phyloP scores from a whole-genome alignment of 495 filamentous ascomycete genomes.

The Penicillium coprophilum region DNA sequence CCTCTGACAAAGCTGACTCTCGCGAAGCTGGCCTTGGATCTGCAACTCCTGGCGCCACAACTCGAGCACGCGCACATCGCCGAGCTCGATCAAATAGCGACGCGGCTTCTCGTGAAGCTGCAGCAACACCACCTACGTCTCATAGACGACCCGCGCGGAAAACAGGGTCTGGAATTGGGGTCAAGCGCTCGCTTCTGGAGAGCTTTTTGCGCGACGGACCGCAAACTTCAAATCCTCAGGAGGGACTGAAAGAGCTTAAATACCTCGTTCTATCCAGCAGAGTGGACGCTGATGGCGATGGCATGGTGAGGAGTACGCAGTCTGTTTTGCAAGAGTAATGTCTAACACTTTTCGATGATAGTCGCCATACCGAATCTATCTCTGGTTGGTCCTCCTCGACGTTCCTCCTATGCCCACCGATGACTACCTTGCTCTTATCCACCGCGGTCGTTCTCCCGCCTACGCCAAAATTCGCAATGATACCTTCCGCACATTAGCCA shows the following conservation, averaged over 20 bases:
- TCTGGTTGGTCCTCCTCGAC: conserved; percentile 91
- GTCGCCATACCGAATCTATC: conserved; percentile 92
- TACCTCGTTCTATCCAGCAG: conserved; percentile 75
- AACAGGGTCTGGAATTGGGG: conserved; percentile 54
- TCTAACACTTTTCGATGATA: conserved; percentile 34
- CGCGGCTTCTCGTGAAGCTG: conserved; percentile 47
- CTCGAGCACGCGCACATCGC: conserved; percentile 41
- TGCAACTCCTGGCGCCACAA: conserved; percentile 22
- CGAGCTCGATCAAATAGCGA: conserved; percentile 75
- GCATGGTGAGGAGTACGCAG: conserved; percentile 63
- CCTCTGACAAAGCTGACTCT: conserved; percentile 34
- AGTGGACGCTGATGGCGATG: conserved; percentile 79
- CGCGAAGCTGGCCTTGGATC: conserved; percentile 4
- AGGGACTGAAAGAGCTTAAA: conserved; percentile 70
- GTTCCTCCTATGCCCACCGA: conserved; percentile 80
- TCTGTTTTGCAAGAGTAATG: background rate
- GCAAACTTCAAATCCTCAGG: conserved; percentile 61
- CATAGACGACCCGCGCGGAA: conserved; percentile 53
- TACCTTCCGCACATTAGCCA: conserved; percentile 92
- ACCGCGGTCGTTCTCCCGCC: conserved; percentile 87
- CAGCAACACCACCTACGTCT: conserved; percentile 33
- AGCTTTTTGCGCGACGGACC: conserved; percentile 69
- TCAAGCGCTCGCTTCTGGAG: conserved; percentile 63
- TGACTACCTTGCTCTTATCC: conserved; percentile 83
- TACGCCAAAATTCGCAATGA: conserved; percentile 98